phyloP scores from a whole-genome alignment of 176 grass and related monocot genomes.

The Avena atlantica region DNA sequence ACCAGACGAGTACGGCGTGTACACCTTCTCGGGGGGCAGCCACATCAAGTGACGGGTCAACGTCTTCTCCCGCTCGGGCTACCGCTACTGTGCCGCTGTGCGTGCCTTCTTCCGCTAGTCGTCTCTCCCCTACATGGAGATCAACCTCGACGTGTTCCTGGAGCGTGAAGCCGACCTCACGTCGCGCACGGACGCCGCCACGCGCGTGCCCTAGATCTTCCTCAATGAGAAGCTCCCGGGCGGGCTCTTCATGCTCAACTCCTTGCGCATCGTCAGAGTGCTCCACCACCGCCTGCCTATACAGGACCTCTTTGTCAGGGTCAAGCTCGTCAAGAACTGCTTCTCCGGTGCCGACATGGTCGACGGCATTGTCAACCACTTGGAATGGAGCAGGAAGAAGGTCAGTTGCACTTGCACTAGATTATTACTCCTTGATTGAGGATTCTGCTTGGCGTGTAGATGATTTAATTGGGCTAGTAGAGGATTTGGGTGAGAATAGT shows the following conservation, averaged over 20 bases:
- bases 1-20: not conserved
- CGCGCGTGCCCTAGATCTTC: slow-evolving; percentile 79
- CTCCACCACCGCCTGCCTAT: no score
- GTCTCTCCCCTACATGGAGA: not conserved
- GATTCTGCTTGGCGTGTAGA: no score
- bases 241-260: slow-evolving; percentile 79
- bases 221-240: slow-evolving; percentile 86
- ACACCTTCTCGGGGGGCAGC: not conserved
- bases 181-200: slow-evolving; percentile 48
- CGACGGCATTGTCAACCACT: no score
- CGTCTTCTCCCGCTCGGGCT: slow-evolving; percentile 84
- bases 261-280: slow-evolving; percentile 19
- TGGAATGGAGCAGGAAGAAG: no score
- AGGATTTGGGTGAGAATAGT: no score
- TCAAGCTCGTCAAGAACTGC: no score
- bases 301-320: no score
- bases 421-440: no score
- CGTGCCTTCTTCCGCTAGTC: slow-evolving; percentile 69
- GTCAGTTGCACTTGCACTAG: no score
- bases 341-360: no score
- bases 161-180: slow-evolving; percentile 62
- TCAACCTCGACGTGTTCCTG: no score
- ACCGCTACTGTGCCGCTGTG: slow-evolving; percentile 82
- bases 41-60: slow-evolving; percentile 69
- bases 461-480: no score